These are phyloP conservation scores for Rehmannia glutinosa DNA, from an alignment of 257 asterid genomes.

Conservation along the genomic window DNA sequence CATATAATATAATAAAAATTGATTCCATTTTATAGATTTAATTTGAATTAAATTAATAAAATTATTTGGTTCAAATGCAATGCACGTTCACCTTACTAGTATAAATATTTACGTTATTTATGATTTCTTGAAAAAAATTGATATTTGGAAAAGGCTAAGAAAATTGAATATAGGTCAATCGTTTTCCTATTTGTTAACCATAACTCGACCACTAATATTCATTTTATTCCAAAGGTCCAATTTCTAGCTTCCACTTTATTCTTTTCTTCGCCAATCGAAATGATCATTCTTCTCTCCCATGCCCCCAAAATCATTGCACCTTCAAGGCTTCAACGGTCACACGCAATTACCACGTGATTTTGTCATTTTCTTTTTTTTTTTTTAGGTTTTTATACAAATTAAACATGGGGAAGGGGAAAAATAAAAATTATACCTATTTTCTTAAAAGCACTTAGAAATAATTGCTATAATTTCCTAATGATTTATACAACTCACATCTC, in stretches of 20 bases:
- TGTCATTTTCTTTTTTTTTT: not conserved
- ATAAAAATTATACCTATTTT: too few species aligned
- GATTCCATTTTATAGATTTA: too few species aligned
- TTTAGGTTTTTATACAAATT: too few species aligned
- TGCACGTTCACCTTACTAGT: too few species aligned
- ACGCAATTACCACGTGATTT: slow-evolving; percentile 1
- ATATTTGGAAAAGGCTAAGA: not conserved
- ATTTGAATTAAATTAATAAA: too few species aligned
- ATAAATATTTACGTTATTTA: too few species aligned
- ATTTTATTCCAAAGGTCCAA: not conserved
- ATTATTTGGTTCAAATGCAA: too few species aligned
- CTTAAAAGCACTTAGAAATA: too few species aligned
- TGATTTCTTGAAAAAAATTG: too few species aligned
- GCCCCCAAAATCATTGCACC: not conserved
- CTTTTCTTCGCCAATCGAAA: slow-evolving; percentile 21
- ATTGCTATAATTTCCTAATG: too few species aligned
- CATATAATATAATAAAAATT: too few species aligned
- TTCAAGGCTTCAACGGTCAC: not conserved
- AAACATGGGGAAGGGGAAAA: not conserved
- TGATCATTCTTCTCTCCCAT: not conserved
- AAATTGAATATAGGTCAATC: not conserved
- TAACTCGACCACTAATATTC: not conserved
- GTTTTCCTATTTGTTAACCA: not conserved
- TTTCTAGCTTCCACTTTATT: slow-evolving; percentile 17
- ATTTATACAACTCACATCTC: too few species aligned